Evolutionary conservation across 352 stramenopile species (phyloP).

Genomic region (Pythium volutum): DNA sequence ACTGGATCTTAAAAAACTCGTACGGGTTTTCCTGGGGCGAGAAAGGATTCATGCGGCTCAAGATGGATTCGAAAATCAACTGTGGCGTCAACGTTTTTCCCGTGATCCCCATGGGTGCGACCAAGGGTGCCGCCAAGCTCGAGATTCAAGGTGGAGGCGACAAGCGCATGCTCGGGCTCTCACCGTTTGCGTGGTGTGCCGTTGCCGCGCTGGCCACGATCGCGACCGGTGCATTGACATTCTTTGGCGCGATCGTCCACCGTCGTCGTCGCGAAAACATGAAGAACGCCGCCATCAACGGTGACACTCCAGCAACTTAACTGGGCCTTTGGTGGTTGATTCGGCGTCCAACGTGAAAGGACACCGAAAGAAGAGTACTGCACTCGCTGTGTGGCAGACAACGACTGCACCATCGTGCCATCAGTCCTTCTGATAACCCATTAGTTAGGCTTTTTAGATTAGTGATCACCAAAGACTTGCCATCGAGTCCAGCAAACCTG

Average conservation of each 20-base stretch:
- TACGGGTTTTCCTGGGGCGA: slow-evolving; percentile 72
- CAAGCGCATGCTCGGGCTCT: slow-evolving; percentile 36
- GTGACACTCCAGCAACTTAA: background rate
- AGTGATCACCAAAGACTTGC: no score
- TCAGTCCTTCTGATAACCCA: no score
- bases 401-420: no score
- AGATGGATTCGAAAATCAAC: slow-evolving; percentile 73
- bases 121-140: slow-evolving; percentile 39
- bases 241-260: slow-evolving; percentile 29
- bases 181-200: slow-evolving; percentile 31
- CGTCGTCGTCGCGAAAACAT: slow-evolving; percentile 18
- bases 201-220: slow-evolving; percentile 21
- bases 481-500: no score
- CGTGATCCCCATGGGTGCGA: slow-evolving; percentile 56
- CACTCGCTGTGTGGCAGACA: no score
- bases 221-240: slow-evolving; percentile 29
- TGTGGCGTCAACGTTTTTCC: slow-evolving; percentile 76
- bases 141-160: slow-evolving; percentile 48
- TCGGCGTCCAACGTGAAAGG: background rate
- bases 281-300: slow-evolving; percentile 12
- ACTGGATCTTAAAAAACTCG: slow-evolving; percentile 85
- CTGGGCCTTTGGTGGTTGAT: background rate
- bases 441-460: no score
- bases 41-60: slow-evolving; percentile 60
- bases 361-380: background rate